Conservation (phyloP, 1,284 basidiomycete genomes). For the Boletellus deceptivus region DNA sequence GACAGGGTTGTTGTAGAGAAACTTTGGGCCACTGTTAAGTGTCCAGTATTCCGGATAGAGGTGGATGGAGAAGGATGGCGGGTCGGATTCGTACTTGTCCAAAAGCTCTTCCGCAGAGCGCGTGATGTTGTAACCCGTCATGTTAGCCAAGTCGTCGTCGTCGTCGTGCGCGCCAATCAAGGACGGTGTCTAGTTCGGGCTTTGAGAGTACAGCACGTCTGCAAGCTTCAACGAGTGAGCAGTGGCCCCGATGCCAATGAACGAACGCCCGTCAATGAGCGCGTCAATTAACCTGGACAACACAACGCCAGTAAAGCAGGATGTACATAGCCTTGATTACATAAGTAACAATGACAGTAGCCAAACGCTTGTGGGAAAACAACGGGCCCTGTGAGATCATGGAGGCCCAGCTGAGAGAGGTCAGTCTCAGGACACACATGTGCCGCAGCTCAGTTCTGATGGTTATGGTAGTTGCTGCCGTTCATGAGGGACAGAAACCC, state of each 20-base stretch:
- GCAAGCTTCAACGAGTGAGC: neutral
- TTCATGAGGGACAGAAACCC: slow-evolving; percentile 89
- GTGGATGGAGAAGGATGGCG: slow-evolving; percentile 73
- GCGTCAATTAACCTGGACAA: slow-evolving; percentile 21
- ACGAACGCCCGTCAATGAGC: slow-evolving; percentile 12
- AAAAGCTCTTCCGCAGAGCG: slow-evolving; percentile 59
- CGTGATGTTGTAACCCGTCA: slow-evolving; percentile 70
- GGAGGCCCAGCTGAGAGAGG: slow-evolving; percentile 63
- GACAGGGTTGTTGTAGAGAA: slow-evolving; percentile 73
- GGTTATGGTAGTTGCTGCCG: slow-evolving; percentile 62
- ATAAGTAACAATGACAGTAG: slow-evolving; percentile 13
- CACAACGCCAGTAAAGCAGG: neutral
- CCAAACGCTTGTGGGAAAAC: slow-evolving; percentile 24
- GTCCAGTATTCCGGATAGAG: slow-evolving; percentile 76
- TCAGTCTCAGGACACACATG: slow-evolving; percentile 25
- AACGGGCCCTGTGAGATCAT: slow-evolving; percentile 30
- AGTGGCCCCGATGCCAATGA: neutral
- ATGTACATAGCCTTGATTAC: slow-evolving; percentile 9
- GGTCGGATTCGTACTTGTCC: slow-evolving; percentile 50
- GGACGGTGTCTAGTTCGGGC: neutral
- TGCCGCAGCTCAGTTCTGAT: slow-evolving; percentile 17
- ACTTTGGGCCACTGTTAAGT: slow-evolving; percentile 73
- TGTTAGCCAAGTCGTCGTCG: slow-evolving; percentile 31
- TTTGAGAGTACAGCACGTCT: neutral
- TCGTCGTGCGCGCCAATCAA: slow-evolving; percentile 3